phyloP scores from a whole-genome alignment of 225 moss, liverwort and hornwort species.

The Neckera pumila region DNA sequence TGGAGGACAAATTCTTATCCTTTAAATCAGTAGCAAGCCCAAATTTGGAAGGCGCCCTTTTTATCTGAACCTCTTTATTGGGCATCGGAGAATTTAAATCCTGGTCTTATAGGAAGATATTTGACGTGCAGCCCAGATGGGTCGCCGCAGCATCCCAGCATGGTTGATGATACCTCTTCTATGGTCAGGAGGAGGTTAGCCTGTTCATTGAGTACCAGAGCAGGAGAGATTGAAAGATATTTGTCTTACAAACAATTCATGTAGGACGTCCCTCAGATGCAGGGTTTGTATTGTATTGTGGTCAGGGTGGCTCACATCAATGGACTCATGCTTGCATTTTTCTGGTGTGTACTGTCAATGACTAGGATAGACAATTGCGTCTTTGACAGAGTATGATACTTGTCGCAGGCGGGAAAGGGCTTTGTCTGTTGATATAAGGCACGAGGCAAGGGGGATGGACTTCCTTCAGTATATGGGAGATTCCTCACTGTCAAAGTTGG shows the following conservation, averaged over 20 bases:
- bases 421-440: constrained; percentile 78
- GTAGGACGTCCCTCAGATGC: constrained; percentile 15
- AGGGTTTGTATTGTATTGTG: constrained; percentile 12
- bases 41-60: background rate
- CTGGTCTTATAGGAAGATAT: constrained; percentile 26
- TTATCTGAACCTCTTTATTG: background rate
- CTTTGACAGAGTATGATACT: background rate
- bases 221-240: constrained; percentile 60
- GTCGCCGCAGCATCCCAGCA: constrained; percentile 77
- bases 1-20: background rate
- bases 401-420: constrained; percentile 85
- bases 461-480: constrained; percentile 65
- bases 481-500: constrained; percentile 40
- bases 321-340: constrained; percentile 10
- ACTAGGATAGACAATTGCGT: background rate
- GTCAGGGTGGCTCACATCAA: constrained; percentile 7
- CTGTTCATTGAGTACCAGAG: constrained; percentile 52
- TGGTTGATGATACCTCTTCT: constrained; percentile 63
- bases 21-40: background rate
- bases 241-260: constrained; percentile 37
- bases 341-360: background rate
- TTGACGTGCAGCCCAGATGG: constrained; percentile 90
- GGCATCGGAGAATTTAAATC: background rate
- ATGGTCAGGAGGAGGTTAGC: constrained; percentile 86
- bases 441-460: constrained; percentile 71